Percentiles rank a stretch among this genome's conserved stretches.
Evolutionary conservation across 305 asterid genomes (phyloP).

Genomic region (Coffea humblotiana): DNA sequence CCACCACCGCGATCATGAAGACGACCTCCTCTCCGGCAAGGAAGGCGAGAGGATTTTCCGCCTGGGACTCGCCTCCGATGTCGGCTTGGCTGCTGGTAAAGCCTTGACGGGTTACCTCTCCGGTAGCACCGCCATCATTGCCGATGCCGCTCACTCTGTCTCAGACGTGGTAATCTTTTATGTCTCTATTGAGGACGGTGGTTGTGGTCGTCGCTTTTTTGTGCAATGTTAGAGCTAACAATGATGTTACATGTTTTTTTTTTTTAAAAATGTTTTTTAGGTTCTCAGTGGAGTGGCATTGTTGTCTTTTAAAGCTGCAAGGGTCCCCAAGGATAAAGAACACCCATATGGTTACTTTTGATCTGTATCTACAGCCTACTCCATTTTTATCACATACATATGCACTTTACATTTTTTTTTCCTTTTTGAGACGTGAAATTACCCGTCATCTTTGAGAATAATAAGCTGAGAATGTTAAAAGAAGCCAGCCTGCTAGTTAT

Average conservation of each 20-base stretch:
- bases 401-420: background rate
- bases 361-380: conserved; percentile 71
- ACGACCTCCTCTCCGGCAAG: conserved; percentile 45
- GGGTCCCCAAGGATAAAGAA: conserved; percentile 96
- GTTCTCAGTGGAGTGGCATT: conserved; percentile 97
- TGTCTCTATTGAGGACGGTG: background rate
- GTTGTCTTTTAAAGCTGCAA: conserved; percentile 83
- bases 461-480: background rate
- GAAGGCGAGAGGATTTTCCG: conserved; percentile 90
- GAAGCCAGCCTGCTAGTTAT: background rate
- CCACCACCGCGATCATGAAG: conserved; percentile 48
- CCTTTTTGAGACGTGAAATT: background rate
- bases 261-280: conserved; percentile 34
- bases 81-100: conserved; percentile 89
- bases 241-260: too few relatives aligned
- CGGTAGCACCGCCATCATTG: conserved; percentile 95
- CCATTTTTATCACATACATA: conserved; percentile 36
- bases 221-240: too few relatives aligned
- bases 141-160: conserved; percentile 94
- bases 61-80: conserved; percentile 83
- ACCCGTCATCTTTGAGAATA: background rate
- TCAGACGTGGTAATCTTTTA: conserved; percentile 73
- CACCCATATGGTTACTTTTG: conserved; percentile 98
- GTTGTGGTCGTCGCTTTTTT: background rate
- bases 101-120: conserved; percentile 75